These are phyloP conservation scores for Cadophora sp. DNA, from an alignment of 2,329 filamentous ascomycete genomes.

Conservation along the genomic window DNA sequence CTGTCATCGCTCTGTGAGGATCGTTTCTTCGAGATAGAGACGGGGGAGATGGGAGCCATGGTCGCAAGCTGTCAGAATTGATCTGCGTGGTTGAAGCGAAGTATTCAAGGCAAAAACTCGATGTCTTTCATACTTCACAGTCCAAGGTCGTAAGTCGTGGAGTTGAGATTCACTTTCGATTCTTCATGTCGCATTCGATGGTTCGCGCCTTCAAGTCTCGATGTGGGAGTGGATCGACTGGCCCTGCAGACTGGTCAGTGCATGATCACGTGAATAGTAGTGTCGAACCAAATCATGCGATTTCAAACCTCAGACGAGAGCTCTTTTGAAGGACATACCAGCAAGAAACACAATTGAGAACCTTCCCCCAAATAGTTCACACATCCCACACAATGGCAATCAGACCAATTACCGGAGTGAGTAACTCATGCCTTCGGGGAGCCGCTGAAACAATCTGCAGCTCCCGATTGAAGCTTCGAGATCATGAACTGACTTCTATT, in stretches of 20 bases:
- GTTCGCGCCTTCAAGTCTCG: constrained; percentile 5
- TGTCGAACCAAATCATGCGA: constrained; percentile 31
- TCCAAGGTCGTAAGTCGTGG: neutral
- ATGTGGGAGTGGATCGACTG: neutral
- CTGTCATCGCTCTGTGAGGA: constrained; percentile 39
- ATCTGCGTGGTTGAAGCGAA: neutral
- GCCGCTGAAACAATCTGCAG: neutral
- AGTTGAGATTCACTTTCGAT: neutral
- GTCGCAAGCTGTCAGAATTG: constrained; percentile 7
- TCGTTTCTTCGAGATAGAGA: constrained; percentile 36
- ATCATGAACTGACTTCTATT: constrained; percentile 40
- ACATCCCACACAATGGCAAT: constrained; percentile 43
- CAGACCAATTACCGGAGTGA: constrained; percentile 47
- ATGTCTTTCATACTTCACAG: neutral
- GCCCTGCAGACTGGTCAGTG: constrained; percentile 14
- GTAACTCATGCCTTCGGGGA: constrained; percentile 22
- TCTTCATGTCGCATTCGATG: neutral
- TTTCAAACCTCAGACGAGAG: constrained; percentile 31
- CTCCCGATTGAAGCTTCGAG: constrained; percentile 18
- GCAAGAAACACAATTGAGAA: constrained; percentile 40
- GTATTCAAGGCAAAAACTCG: constrained; percentile 10
- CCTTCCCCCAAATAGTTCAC: constrained; percentile 35
- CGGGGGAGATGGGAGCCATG: constrained; percentile 37
- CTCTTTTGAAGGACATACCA: constrained; percentile 25
- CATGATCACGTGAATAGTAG: constrained; percentile 20